Conservation (phyloP, 2,329 filamentous ascomycete genomes). For the Tolypocladium guangdongense region DNA sequence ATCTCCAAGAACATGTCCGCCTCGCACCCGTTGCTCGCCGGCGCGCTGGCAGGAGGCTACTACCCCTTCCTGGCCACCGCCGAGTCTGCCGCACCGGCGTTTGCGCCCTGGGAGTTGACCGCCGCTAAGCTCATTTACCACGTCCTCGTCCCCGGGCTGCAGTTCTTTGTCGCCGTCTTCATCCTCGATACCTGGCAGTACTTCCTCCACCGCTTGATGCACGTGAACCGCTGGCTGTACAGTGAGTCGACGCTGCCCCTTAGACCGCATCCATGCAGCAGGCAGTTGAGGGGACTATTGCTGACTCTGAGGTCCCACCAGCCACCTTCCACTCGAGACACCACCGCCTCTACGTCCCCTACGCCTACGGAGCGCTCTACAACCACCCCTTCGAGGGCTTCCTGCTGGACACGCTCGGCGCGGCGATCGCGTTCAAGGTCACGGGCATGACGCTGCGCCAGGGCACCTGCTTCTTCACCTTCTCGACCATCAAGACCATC, state of each 20-base stretch:
- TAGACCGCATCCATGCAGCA: too few relatives aligned
- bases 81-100: constrained; percentile 54
- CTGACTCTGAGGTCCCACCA: constrained; percentile 40
- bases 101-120: constrained; percentile 72
- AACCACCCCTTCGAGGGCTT: constrained; percentile 95
- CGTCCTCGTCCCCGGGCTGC: constrained; percentile 61
- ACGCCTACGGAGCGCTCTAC: constrained; percentile 93
- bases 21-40: constrained; percentile 64
- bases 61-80: constrained; percentile 59
- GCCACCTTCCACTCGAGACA: constrained; percentile 88
- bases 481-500: constrained; percentile 89
- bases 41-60: constrained; percentile 65
- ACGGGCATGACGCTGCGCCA: constrained; percentile 77
- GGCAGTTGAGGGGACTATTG: constrained; percentile 6
- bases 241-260: constrained; percentile 44
- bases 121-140: constrained; percentile 73
- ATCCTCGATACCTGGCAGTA: constrained; percentile 97
- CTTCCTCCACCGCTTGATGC: constrained; percentile 92
- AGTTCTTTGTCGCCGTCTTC: constrained; percentile 63
- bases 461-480: constrained; percentile 80
- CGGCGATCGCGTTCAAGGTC: constrained; percentile 71
- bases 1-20: constrained; percentile 65
- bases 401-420: constrained; percentile 80
- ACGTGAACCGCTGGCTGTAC: constrained; percentile 95
- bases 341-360: constrained; percentile 93